Conservation (phyloP, 805 yeast species). For the Myxozyma neotropica region DNA sequence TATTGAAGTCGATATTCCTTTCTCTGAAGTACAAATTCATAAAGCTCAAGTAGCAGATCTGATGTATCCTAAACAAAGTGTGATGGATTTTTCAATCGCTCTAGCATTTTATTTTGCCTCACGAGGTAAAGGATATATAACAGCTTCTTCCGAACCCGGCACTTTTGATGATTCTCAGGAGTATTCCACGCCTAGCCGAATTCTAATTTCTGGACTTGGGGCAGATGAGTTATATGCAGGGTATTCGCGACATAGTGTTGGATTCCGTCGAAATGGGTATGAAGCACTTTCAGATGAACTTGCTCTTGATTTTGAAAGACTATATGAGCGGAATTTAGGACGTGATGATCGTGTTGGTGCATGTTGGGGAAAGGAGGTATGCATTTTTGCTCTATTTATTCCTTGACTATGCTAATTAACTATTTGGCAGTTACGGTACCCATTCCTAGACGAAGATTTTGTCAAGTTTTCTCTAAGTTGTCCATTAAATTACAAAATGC, state of each 20-base stretch:
- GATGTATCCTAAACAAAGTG: constrained; percentile 84
- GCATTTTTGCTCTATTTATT: constrained; percentile 41
- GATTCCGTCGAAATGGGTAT: constrained; percentile 44
- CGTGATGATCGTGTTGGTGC: constrained; percentile 90
- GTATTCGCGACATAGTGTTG: constrained; percentile 72
- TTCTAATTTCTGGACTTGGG: constrained; percentile 88
- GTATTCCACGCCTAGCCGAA: constrained; percentile 62
- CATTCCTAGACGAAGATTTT: constrained; percentile 54
- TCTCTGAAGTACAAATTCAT: constrained; percentile 59
- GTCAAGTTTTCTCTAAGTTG: constrained; percentile 46
- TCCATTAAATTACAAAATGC: constrained; percentile 46
- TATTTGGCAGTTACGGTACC: constrained; percentile 49
- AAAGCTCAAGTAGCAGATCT: constrained; percentile 58
- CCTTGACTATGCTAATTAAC: constrained; percentile 55
- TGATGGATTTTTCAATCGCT: constrained; percentile 95
- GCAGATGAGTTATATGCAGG: constrained; percentile 98
- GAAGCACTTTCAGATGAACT: constrained; percentile 60
- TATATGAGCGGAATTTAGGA: constrained; percentile 79
- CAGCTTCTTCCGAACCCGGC: constrained; percentile 16
- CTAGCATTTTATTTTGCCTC: constrained; percentile 94
- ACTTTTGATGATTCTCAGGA: constrained; percentile 1
- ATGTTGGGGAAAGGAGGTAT: constrained; percentile 82
- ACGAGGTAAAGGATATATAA: constrained; percentile 51
- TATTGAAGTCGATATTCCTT: constrained; percentile 69
- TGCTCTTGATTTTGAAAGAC: constrained; percentile 66